A percentile compares a stretch with the other conserved stretches of the same genome.
Evolutionary conservation across 1,284 basidiomycete genomes (phyloP).

Genomic region (Melampsora larici-populina): DNA sequence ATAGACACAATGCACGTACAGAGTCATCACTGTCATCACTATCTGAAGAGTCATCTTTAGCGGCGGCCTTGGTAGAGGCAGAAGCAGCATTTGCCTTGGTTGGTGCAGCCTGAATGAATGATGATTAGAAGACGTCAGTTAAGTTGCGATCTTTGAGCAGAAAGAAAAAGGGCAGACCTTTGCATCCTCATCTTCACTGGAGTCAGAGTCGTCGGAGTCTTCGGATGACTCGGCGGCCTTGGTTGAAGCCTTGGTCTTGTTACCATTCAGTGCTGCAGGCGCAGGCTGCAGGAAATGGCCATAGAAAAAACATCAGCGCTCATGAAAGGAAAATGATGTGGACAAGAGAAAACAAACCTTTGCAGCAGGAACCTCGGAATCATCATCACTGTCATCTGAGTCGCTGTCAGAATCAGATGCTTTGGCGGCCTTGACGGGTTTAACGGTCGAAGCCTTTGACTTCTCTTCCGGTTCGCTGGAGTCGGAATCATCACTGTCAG

Average conservation of each 20-base stretch:
- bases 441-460: conserved; percentile 22
- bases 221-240: conserved; percentile 33
- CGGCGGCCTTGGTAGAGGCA: conserved; percentile 18
- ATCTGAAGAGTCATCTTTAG: conserved; percentile 2
- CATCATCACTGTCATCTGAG: conserved; percentile 25
- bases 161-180: neutral
- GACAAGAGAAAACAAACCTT: neutral
- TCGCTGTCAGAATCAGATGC: neutral
- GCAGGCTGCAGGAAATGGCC: neutral
- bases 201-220: neutral
- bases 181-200: neutral
- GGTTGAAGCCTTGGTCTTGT: neutral
- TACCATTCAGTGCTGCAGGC: neutral
- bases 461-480: conserved; percentile 15
- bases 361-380: neutral
- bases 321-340: neutral
- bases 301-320: neutral
- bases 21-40: conserved; percentile 4
- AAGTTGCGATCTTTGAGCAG: neutral
- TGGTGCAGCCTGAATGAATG: neutral
- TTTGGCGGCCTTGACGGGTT: neutral
- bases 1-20: neutral
- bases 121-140: neutral
- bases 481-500: conserved; percentile 22
- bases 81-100: neutral